phyloP scores from a whole-genome alignment of 2,329 filamentous ascomycete genomes.

The Pyricularia pennisetigena region DNA sequence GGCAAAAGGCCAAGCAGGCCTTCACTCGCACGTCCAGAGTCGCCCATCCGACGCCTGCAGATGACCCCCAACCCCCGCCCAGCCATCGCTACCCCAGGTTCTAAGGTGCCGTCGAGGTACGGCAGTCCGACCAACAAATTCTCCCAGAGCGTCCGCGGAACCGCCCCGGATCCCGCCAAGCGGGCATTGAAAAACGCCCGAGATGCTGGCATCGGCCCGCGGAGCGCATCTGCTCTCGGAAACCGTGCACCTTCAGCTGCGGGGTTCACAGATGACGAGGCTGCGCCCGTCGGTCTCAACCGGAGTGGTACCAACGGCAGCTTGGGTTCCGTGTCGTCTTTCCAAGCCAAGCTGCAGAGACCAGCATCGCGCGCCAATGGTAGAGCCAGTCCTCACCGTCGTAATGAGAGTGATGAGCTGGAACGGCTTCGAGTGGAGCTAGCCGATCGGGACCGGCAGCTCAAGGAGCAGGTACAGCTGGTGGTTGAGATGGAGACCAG shows the following conservation, averaged over 20 bases:
- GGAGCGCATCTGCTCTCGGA: slow-evolving; percentile 51
- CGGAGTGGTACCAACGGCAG: slow-evolving; percentile 45
- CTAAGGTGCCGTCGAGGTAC: slow-evolving; percentile 44
- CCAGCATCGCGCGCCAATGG: slow-evolving; percentile 37
- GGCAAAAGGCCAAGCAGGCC: slow-evolving; percentile 54
- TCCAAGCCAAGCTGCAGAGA: slow-evolving; percentile 38
- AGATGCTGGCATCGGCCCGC: slow-evolving; percentile 41
- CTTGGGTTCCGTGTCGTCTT: slow-evolving; percentile 42
- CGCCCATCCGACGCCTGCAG: slow-evolving; percentile 63
- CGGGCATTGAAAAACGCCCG: slow-evolving; percentile 29
- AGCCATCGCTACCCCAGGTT: slow-evolving; percentile 43
- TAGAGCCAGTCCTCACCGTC: slow-evolving; percentile 36
- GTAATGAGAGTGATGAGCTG: slow-evolving; percentile 42
- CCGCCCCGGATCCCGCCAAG: slow-evolving; percentile 52
- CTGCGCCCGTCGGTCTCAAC: slow-evolving; percentile 39
- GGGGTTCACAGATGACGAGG: slow-evolving; percentile 46
- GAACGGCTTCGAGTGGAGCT: slow-evolving; percentile 63
- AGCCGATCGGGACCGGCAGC: slow-evolving; percentile 73
- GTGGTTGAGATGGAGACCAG: slow-evolving; percentile 85
- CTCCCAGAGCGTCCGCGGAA: slow-evolving; percentile 53
- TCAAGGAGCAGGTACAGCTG: slow-evolving; percentile 78
- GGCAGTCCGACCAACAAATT: slow-evolving; percentile 53
- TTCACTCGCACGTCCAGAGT: slow-evolving; percentile 81
- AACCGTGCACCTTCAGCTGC: slow-evolving; percentile 12
- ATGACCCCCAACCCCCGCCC: slow-evolving; percentile 51